Base-by-base conservation (phyloP, 371 early-diverging fungal species). In the Saksenaea vasiformis region DNA sequence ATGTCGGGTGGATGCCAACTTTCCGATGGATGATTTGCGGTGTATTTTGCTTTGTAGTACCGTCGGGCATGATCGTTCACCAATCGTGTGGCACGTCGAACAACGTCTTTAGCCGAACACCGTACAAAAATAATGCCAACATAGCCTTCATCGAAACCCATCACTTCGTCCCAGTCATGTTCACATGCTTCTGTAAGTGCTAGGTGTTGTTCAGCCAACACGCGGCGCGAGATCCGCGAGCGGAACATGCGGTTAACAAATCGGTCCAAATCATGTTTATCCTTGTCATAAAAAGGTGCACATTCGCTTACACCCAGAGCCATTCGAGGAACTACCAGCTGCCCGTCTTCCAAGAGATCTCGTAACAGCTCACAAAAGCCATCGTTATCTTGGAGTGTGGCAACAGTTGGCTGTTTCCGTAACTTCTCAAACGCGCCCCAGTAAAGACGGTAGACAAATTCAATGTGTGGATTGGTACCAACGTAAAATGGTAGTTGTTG, bases 171-270 rank as follows among this genome's bases (percentile, higher is more conserved):
- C 72, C 72, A 80, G 14, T 69, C 61, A 58, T 77, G 56, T 9
- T 78, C 74, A 66, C 72, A 91, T 56, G 89, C 85, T 59, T 85
- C 77, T 14, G 91, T 90, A 56, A 97, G 80, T 9, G 91, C 85
- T 47, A 96, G 79, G 70, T 96, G 98, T 74, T 98, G 97, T 69
- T 98, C 96, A 0, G 93, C 95, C 54, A 98, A 77, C 10, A 95
- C 93, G 41, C 98, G 84, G 37, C 98, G 72, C 9, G 96, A 94
- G 47, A 98, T 94, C n/a, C 97, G 86, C 28, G 92, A 90, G 51
- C 93, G 78, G 9, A 98, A 80, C 87, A 93, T 93, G 58, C 91
- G 90, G 75, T 89, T 90, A 84, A 96, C 89, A 67, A 98, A 98
- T 47, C 85, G 78, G 73, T 98, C 94, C 1, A 80, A 60, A 47